These are phyloP conservation scores for Phytophthora sp. DNA, from an alignment of 352 stramenopile species.

Conservation along the genomic window DNA sequence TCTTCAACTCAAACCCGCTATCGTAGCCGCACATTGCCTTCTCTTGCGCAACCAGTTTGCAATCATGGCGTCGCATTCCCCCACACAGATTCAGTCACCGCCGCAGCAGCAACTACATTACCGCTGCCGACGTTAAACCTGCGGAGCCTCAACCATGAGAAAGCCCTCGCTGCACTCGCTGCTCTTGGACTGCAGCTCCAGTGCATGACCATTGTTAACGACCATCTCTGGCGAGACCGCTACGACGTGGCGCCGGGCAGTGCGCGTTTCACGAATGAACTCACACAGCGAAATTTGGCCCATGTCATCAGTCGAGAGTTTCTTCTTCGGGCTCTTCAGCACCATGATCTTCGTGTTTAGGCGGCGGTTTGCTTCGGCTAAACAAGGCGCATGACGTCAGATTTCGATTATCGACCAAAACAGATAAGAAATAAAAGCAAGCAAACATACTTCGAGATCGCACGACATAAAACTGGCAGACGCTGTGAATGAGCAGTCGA, in stretches of 20 bases:
- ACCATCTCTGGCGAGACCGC: conserved; percentile 38
- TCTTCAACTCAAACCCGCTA: conserved; percentile 13
- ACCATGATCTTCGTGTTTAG: conserved; percentile 88
- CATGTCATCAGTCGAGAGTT: conserved; percentile 53
- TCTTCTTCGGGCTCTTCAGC: conserved; percentile 65
- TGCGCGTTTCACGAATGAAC: conserved; percentile 78
- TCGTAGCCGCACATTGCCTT: conserved; percentile 13
- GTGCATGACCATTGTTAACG: conserved; percentile 11
- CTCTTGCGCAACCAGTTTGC: conserved; percentile 3
- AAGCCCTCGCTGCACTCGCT: conserved; percentile 88
- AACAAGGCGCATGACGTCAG: conserved; percentile 19
- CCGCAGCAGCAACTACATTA: neutral
- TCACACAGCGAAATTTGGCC: conserved; percentile 72
- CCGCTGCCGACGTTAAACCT: conserved; percentile 44
- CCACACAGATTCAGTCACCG: no score
- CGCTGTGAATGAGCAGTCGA: conserved; percentile 85
- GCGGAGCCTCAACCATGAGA: conserved; percentile 70
- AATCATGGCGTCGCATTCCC: neutral
- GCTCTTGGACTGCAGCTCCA: conserved; percentile 69
- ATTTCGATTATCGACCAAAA: neutral
- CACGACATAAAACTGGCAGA: conserved; percentile 90
- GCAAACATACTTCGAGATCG: conserved; percentile 75
- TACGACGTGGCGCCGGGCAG: conserved; percentile 37
- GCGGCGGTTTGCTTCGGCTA: conserved; percentile 70
- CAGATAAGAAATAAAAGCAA: neutral